phyloP scores from a whole-genome alignment of 371 early-diverging fungal species.

The Haplosporangium sp. region DNA sequence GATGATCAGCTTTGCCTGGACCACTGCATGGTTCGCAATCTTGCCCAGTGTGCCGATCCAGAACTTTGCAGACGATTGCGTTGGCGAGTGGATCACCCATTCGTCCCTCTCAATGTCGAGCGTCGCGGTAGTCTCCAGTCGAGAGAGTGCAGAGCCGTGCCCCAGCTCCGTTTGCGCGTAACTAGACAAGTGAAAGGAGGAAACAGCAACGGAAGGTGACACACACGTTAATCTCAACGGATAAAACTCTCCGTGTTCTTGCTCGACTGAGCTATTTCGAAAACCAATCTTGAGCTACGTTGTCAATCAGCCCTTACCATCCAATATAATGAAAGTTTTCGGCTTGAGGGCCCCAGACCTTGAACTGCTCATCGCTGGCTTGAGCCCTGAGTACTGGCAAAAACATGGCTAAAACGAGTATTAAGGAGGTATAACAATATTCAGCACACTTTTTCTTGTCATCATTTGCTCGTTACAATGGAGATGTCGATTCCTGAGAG shows the following conservation, averaged over 20 bases:
- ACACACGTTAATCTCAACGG: conserved; percentile 1
- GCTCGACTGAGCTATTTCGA: not conserved
- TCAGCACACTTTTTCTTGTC: no score
- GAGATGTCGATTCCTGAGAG: no score
- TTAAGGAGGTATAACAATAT: no score
- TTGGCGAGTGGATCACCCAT: conserved; percentile 82
- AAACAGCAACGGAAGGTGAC: not conserved
- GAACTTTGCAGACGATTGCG: conserved; percentile 77
- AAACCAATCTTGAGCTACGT: not conserved
- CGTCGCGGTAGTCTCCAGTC: conserved; percentile 87
- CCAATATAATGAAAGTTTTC: conserved; percentile 70
- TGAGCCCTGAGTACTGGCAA: conserved; percentile 69
- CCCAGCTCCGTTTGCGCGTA: conserved; percentile 77
- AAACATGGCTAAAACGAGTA: conserved; percentile 65
- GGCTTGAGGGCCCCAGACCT: conserved; percentile 66
- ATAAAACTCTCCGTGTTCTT: no score
- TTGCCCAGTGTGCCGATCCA: conserved; percentile 90
- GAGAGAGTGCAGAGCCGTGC: conserved; percentile 78
- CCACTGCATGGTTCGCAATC: conserved; percentile 82
- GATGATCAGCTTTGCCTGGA: conserved; percentile 88
- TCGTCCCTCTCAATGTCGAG: conserved; percentile 75
- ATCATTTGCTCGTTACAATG: no score
- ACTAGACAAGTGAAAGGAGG: conserved; percentile 2
- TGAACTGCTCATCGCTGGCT: conserved; percentile 69
- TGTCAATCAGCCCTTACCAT: conserved; percentile 52